Conservation (phyloP, 805 yeast species). For the Tetrapisispora pingtungensis region DNA sequence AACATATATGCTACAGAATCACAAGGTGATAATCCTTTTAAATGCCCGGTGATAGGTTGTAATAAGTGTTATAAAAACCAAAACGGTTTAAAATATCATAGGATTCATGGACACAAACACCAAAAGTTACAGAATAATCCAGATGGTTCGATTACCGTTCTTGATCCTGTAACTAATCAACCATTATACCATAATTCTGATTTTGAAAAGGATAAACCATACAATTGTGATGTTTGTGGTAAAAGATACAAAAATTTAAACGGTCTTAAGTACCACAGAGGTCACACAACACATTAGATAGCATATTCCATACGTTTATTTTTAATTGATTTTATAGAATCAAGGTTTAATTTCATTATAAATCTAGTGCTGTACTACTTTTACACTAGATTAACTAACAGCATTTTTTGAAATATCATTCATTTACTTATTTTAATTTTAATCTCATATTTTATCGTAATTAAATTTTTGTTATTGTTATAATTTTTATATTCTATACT, state of each 20-base stretch:
- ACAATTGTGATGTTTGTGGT: slow-evolving; percentile 96
- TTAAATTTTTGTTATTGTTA: no score
- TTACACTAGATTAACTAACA: no score
- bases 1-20: slow-evolving; percentile 86
- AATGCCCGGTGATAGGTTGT: slow-evolving; percentile 97
- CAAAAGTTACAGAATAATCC: slow-evolving; percentile 84
- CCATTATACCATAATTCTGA: slow-evolving; percentile 92
- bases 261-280: slow-evolving; percentile 94
- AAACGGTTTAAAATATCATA: slow-evolving; percentile 92
- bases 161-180: slow-evolving; percentile 81
- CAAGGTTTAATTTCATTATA: no score
- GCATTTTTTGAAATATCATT: no score
- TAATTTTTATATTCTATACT: no score
- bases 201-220: slow-evolving; percentile 95
- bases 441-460: no score
- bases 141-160: slow-evolving; percentile 85
- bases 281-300: slow-evolving; percentile 84
- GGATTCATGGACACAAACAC: slow-evolving; percentile 93
- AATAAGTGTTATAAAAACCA: slow-evolving; percentile 96
- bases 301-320: background rate
- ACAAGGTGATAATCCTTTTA: slow-evolving; percentile 88
- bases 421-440: no score
- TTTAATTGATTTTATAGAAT: background rate
- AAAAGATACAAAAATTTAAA: slow-evolving; percentile 92
- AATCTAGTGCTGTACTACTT: no score